phyloP scores from a whole-genome alignment of 148 eudicot genomes.

The Heliosperma pusillum region DNA sequence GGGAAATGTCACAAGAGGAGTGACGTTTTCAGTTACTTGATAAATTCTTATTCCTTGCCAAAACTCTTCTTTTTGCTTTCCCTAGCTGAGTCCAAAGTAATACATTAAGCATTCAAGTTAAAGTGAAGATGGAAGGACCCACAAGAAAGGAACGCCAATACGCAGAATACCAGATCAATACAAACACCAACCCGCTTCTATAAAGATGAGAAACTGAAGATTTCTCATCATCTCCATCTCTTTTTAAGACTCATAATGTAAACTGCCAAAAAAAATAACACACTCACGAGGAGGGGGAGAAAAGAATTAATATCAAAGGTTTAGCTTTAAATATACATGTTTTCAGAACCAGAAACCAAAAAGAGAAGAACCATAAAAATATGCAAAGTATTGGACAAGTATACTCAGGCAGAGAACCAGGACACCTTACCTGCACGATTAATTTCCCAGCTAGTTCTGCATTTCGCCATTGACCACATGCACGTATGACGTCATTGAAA shows the following conservation, averaged over 20 bases:
- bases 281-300: not conserved
- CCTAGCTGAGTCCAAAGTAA: not conserved
- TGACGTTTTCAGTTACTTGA: not conserved
- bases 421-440: conserved; percentile 61
- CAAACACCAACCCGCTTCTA: not conserved
- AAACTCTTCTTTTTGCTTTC: not conserved
- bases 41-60: not conserved
- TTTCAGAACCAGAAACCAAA: not conserved
- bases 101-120: not conserved
- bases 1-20: not conserved
- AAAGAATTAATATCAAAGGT: not conserved
- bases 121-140: not conserved
- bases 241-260: not conserved
- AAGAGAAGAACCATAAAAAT: not conserved
- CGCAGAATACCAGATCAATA: not conserved
- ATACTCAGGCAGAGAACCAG: not conserved
- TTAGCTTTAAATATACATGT: not conserved
- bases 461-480: conserved; percentile 49
- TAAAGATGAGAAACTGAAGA: not conserved
- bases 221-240: not conserved
- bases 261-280: not conserved
- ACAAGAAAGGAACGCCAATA: not conserved
- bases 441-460: conserved; percentile 55
- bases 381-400: not conserved
- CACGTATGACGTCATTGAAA: conserved; percentile 62